Evolutionary conservation across 2,329 filamentous ascomycete species (phyloP), one percentile per base, ranked within the genome.

Genomic region (Xylaria sp.): DNA sequence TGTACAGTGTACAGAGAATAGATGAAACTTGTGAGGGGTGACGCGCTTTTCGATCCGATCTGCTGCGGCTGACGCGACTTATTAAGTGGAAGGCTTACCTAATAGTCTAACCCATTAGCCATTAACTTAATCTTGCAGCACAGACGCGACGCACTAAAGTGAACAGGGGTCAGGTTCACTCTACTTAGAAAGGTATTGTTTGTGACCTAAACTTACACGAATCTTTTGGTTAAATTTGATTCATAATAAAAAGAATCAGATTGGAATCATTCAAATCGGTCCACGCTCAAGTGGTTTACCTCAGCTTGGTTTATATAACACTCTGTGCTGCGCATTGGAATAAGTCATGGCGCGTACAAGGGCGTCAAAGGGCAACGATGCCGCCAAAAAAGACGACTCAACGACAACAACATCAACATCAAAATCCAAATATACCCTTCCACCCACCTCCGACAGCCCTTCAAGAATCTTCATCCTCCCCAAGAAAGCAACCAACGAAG

Each of bases 381-480:
- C 76, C 3, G 74, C 79, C 11, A 69, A 79, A 20, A 72, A 78
- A 58, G 71, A 72, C 48, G 72, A 76, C 26, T 65, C 78, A 51
- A 74, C 74, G 9, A 48, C 70, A 4, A 62, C 75, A 11, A 48
- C 76, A 2, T 57, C 77, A 5, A 59, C 71, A 58, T 69, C 75
- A 13, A 68, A 74, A 15, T 73, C 78, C 2, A 75, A 77, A 73
- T 83, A 86, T 73, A 74, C 74, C 2, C 77, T 88, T 20, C 71
- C 82, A 4, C 60, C 81, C 15, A 79, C 80, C 56, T 76, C 78
- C 11, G 72, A 79, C 28, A 85, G 82, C 48, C 81, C 86, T 10
- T 84, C 85, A 3, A 85, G 84, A 63, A 77, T 92, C 57, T 89
- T 92, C 77, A 83, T 92, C 66, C 80, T 92, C 6, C 90, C 89